Conservation (phyloP, 495 filamentous ascomycete genomes). For the Trichoderma asperelloides region DNA sequence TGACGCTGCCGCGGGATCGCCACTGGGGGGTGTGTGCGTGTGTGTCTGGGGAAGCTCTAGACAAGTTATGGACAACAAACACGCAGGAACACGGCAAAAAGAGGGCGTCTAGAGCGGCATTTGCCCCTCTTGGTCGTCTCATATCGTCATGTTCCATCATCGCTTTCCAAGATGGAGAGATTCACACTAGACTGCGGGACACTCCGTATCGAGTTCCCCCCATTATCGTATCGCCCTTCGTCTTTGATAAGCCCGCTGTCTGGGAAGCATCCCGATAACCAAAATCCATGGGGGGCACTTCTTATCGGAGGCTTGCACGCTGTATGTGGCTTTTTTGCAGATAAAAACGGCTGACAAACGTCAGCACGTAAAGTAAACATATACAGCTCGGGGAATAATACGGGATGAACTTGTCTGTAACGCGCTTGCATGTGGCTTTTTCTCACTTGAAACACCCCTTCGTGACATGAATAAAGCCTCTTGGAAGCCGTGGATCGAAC, state of each 20-base stretch:
- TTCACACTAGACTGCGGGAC: too few species aligned
- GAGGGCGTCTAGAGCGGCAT: not conserved
- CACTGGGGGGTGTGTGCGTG: not conserved
- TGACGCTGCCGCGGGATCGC: slow-evolving; percentile 5
- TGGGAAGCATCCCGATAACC: too few species aligned
- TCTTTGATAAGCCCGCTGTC: too few species aligned
- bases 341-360: not conserved
- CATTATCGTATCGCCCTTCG: too few species aligned
- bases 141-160: too few species aligned
- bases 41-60: not conserved
- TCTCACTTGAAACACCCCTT: not conserved
- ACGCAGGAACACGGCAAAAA: not conserved
- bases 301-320: not conserved
- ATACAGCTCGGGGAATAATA: not conserved
- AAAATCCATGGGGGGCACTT: not conserved
- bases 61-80: not conserved
- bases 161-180: too few species aligned
- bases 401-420: not conserved
- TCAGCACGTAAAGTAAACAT: slow-evolving; percentile 1
- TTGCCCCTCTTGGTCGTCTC: too few species aligned
- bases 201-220: too few species aligned
- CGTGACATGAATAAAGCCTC: too few species aligned
- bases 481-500: too few species aligned
- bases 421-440: not conserved
- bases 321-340: not conserved